Evolutionary conservation across 352 stramenopile species (phyloP), one percentile per base, ranked within the genome.

Genomic region (Phytophthora litchii): DNA sequence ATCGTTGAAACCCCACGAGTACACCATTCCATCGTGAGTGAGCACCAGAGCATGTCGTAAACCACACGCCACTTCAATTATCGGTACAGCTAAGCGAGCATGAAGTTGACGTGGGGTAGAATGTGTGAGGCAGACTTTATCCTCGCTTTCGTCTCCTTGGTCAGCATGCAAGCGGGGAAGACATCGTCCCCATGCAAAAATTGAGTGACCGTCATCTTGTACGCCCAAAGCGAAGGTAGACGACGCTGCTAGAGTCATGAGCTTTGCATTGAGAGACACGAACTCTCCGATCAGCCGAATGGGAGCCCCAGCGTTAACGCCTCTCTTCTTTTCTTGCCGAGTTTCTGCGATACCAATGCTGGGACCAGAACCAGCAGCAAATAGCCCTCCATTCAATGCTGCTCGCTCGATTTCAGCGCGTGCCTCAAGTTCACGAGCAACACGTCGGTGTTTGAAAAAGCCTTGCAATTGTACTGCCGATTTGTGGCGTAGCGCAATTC

Each of bases 1-100:
- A 50, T 89, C 80, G 57, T 90, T 89, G 13, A 90, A 91, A 0
- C 83, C 83, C 83, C 83, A 92, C 0, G 80, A 89, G 44, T 84
- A 77, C 1, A 92, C 67, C 58, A 89, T 84, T 1, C 78, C 78
- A 13, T 83, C 66, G 6, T 67, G 21, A 1, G 75, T 85, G 34
- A 89, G 62, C 13, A 74, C 69, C 0, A 91, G 64, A 6, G 78
- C 81, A 44, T 92, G 80, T 29, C 67, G 67, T 16, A 87, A 61
- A 0, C 83, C 83, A 42, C 79, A 90, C 12, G 79, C 86, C 54
- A 21, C 55, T 44, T 42, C 41, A 25, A n/a, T 11, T 13, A 45
- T 47, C 7, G 25, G 35, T 17, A 46, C n/a, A 9, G 54, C 13
- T 38, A 91, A 72, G 7, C 40, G 57, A 47, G 70, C 55, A 11